phyloP scores from a whole-genome alignment of 306 rosid species.

The Malus domestica region DNA sequence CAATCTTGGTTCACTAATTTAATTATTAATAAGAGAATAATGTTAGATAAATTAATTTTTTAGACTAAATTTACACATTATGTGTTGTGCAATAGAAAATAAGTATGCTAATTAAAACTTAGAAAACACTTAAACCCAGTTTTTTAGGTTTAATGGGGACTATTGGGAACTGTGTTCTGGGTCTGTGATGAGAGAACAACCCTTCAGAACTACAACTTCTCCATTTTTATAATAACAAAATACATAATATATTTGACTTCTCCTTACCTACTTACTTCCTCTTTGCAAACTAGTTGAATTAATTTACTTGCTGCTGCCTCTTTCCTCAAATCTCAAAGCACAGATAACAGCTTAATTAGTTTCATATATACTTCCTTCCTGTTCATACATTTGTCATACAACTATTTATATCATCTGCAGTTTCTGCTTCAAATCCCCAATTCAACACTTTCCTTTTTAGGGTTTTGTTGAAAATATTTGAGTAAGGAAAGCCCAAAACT shows the following conservation, averaged over 20 bases:
- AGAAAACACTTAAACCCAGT: slow-evolving; percentile 1
- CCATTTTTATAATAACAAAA: too few relatives aligned
- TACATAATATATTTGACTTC: background rate
- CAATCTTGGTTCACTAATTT: background rate
- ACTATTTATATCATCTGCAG: background rate
- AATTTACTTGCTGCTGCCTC: background rate
- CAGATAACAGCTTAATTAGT: slow-evolving; percentile 7
- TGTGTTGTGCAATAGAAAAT: too few relatives aligned
- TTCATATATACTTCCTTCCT: background rate
- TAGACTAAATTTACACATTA: too few relatives aligned
- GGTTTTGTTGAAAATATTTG: background rate
- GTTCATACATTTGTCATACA: slow-evolving; percentile 11
- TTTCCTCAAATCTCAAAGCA: slow-evolving; percentile 22
- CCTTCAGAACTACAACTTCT: background rate
- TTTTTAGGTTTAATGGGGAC: slow-evolving; percentile 15
- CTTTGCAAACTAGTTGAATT: slow-evolving; percentile 16
- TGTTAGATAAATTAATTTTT: too few relatives aligned
- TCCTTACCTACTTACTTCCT: slow-evolving; percentile 6
- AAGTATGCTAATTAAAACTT: too few relatives aligned
- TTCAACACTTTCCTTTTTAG: background rate
- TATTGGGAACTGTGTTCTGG: slow-evolving; percentile 34
- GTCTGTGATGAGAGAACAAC: slow-evolving; percentile 8
- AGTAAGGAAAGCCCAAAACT: background rate
- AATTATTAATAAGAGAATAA: too few relatives aligned
- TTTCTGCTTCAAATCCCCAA: slow-evolving; percentile 3